Percentiles rank a stretch among this genome's conserved stretches.
These are phyloP conservation scores for Cladosporium sp. DNA, from an alignment of 2,329 filamentous ascomycete species.

Conservation along the genomic window DNA sequence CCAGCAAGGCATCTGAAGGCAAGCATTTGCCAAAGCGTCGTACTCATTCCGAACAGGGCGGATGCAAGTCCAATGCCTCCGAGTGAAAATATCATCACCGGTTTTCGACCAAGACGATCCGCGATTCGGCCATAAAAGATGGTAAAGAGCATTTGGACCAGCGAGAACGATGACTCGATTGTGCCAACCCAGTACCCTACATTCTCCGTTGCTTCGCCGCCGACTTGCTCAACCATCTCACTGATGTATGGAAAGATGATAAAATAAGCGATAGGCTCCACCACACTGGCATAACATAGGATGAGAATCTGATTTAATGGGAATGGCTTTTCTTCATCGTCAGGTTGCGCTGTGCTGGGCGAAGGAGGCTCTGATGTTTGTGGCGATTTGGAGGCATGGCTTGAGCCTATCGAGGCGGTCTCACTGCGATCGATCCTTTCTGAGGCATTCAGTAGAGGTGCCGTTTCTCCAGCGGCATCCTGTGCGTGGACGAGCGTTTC, in stretches of 20 bases:
- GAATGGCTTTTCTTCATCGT: slow-evolving; percentile 47
- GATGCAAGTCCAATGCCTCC: slow-evolving; percentile 62
- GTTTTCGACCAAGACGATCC: slow-evolving; percentile 71
- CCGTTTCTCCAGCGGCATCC: slow-evolving; percentile 26
- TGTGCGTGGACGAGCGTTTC: not conserved
- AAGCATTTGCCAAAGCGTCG: slow-evolving; percentile 71
- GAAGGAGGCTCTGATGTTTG: not conserved
- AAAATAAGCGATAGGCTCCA: slow-evolving; percentile 82
- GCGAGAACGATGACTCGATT: slow-evolving; percentile 69
- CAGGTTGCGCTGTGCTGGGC: not conserved
- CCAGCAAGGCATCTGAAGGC: slow-evolving; percentile 70
- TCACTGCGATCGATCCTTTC: slow-evolving; percentile 14
- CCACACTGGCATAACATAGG: slow-evolving; percentile 70
- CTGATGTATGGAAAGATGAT: slow-evolving; percentile 79
- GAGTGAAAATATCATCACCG: slow-evolving; percentile 67
- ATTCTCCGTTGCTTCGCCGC: slow-evolving; percentile 61
- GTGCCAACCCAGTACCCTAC: slow-evolving; percentile 78
- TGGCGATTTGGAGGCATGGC: slow-evolving; percentile 14
- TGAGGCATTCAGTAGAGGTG: slow-evolving; percentile 29
- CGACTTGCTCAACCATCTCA: slow-evolving; percentile 70
- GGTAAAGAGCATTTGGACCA: slow-evolving; percentile 77
- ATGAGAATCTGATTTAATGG: slow-evolving; percentile 67
- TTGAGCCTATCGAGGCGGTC: not conserved
- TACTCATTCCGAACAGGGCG: slow-evolving; percentile 67
- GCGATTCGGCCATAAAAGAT: slow-evolving; percentile 69